Base-by-base conservation (phyloP, 371 early-diverging fungal genomes). In the Conidiobolus incongruus region DNA sequence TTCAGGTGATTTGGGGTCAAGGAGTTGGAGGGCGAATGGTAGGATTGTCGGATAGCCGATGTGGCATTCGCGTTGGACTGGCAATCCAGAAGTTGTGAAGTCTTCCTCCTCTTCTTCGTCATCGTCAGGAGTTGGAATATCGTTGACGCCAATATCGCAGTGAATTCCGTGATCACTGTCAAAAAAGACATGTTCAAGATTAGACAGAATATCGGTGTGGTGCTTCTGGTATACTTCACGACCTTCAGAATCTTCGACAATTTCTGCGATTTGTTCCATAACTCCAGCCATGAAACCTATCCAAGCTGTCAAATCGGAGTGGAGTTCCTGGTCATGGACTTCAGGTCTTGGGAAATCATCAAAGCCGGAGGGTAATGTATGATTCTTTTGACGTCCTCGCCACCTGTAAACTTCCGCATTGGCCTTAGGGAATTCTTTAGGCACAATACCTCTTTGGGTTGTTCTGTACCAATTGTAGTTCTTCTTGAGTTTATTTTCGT, bases 331-430 rank as follows among this genome's bases (percentile, higher is more conserved):
- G 2, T 66, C 52, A 55, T 71, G 67, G 16, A 43, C 34, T 0
- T 84, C 79, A 12, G 71, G 71, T 29, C 95, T 74, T 23, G 95
- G 95, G 53, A 90, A 95, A 53, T 95, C 95, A 59, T 95, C 95
- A 24, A 94, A 53, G 4, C 94, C 87, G n/a, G 84, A 83, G 0
- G 95, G 82, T 47, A 94, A 58, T 0, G 81, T 80, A 56, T 95
- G 93, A 29, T 70, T 62, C 12, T 58, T 61, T 4, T 83, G 77
- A 22, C 91, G 69, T 0, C 95, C 95, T 45, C 88, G 61, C 95
- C 95, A 95, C 11, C 90, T 65, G 61, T 80, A 95, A 0, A 75
- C 84, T 46, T 80, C 78, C 13, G 53, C 41, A 12, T 49, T 53
- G 13, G n/a, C 12, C 20, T 33, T 17, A 15, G 7, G n/a, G 6